Base-by-base conservation (phyloP, 768 basidiomycete species). In the Pseudohyphozyma bogoriensis region DNA sequence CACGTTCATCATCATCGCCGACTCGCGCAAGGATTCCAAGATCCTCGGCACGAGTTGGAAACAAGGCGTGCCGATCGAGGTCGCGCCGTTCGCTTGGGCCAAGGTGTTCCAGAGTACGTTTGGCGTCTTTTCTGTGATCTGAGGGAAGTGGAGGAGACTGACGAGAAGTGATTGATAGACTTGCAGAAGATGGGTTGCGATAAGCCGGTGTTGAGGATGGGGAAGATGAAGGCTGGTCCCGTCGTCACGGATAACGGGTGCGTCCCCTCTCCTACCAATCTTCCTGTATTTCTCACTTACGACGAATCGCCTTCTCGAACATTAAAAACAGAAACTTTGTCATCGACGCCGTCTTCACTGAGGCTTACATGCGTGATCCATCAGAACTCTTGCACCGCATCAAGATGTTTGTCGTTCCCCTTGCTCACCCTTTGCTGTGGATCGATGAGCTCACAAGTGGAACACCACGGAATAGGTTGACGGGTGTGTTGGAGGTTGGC, bases 401-500 rank as follows among this genome's bases (percentile, higher is more conserved):
- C 71, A 97, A 96, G 78, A 67, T 68, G 68, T 64, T 36, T 20
- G 62, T 13, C 32, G 60, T 29, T 29, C 26, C 7, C 16, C 51
- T 39, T 16, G 6, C 4, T 28, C 18, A 8, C 24, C 9, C 35
- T 26, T 24, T 63, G 15, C 22, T 32, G 29, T 4, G 8, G 10
- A n/a, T n/a, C n/a, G n/a, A n/a, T 26, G 22, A 22, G 26, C 45
- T 46, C 15, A 26, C n/a, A n/a, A n/a, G n/a, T n/a, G n/a, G n/a
- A n/a, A n/a, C n/a, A n/a, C n/a, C n/a, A n/a, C n/a, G n/a, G 8
- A 2, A 52, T 56, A 82, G 93, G 80, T 79, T 97, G 61, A 97
- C 93, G 4, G 95, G 95, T 49, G 89, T 96, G 28, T 89, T 97
- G n/a, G 95, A 99, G 74, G 95, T 96, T 36, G 95, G 95, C 1